Base-by-base conservation (phyloP, 176 grass and related monocot species). In the Leersia perrieri region DNA sequence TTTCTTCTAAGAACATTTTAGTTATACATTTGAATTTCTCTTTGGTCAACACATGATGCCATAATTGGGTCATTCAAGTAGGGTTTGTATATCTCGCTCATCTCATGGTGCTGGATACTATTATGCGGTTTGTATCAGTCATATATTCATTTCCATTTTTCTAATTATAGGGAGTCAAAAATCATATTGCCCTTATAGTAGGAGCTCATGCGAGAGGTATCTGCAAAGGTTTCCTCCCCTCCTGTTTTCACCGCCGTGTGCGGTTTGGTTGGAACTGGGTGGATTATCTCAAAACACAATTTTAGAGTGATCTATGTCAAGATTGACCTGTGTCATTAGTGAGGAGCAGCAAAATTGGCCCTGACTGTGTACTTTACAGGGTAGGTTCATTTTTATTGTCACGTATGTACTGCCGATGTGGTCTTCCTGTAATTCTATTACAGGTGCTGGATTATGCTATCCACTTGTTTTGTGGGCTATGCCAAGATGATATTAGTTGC, bases 181-280 rank as follows among this genome's bases (percentile, higher is more conserved):
- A n/a, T n/a, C n/a, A n/a, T n/a, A n/a, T n/a, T n/a, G n/a, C n/a
- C n/a, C n/a, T n/a, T n/a, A n/a, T n/a, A n/a, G n/a, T n/a, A 91
- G 39, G 92, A 94, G 33, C 92, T 94, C 78, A 70, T 49, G 70
- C 72, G 60, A 72, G 89, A 91, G 92, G 92, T 94, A 80, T 7
- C 0, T 78, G 49, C 11, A 42, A 18, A 26, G 12, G 14, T 1
- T 39, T 63, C 31, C 16, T 32, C 74, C 55, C 13, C 66, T 9
- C 22, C 28, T 32, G 13, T 44, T 10, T 16, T 66, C 44, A 8
- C 42, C 72, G 44, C 20, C 11, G 26, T 29, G 39, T 15, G 33
- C 14, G 26, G 7, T 30, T 39, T 3, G 13, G 11, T 27, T 20
- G 2, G 49, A 10, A 26, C 4, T 28, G n/a, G n/a, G n/a, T n/a